Evolutionary conservation across 179 eudicot species (phyloP), one percentile per base, ranked within the genome.

Genomic region (Silene noctiflora): DNA sequence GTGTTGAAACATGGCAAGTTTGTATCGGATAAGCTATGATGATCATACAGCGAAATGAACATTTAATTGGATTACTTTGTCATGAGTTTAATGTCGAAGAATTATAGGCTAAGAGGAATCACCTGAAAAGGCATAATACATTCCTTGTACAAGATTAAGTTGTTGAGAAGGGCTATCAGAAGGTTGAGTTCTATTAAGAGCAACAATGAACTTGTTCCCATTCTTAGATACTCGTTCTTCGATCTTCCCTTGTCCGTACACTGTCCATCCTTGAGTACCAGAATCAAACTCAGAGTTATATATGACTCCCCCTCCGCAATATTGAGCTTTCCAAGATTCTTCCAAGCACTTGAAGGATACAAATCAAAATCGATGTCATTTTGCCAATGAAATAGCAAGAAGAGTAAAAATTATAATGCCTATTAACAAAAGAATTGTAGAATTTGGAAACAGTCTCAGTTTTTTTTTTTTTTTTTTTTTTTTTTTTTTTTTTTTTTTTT

Each of bases 71-170:
- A 33, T 33, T 33, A 33, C 39, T 33, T 33, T 33, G 39, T 33
- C 4, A 33, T 33, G 0, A 33, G 6, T 33, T 33, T 0, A 4
- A 33, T 4, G 39, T 33, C 3, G 33, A 29, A 29, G 33, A 29
- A 29, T 20, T 4, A 31, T 4, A 22, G 20, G 8, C 4, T 22
- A 70, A 35, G 42, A 42, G 0, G 31, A 76, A 51, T 66, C 78
- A 84, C 91, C 91, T 71, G 91, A 86, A 79, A 88, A 85, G 11
- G 88, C 81, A 48, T 88, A 87, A 39, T 76, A 33, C 20, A 73
- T 74, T 17, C 83, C 87, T 48, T 86, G 75, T 19, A 77, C 27
- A 25, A 88, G 74, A 56, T 74, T 59, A 63, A 88, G 70, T 9
- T 66, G 55, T 51, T 86, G 89, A 2, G 87, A 79, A 29, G 84